Evolutionary conservation across 768 basidiomycete species (phyloP), one percentile per base, ranked within the genome.

Genomic region (Phlebiopsis flavidoalba): DNA sequence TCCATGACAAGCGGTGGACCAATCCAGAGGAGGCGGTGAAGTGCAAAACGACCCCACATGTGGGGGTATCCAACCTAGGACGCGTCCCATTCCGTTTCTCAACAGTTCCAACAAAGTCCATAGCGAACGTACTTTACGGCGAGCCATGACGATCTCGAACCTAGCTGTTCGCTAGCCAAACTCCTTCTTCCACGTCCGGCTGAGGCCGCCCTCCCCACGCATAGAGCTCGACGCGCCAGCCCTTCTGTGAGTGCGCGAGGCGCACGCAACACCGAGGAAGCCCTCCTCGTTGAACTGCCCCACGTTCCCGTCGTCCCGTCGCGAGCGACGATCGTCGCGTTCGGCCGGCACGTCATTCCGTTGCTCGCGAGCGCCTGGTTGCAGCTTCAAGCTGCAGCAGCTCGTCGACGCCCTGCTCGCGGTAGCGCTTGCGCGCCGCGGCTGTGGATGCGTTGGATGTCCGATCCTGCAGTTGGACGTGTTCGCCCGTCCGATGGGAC

Each of bases 341-440:
- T 83, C 11, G 75, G 67, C n/a, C 0, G 86, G 86, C 1, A 83
- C 85, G 0, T 80, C 76, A 63, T n/a, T 92, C 89, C 7, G 82
- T n/a, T 80, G 48, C 83, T 84, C 10, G 88, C 86, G 55, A 98
- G 77, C 11, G 88, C 88, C 70, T 95, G 93, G 65, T n/a, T 95
- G 87, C 33, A 98, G 79, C 71, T 98, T 97, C n/a, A 60, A 98
- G 79, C 73, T 97, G 95, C 53, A 98, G 75, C 24, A 97, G 80
- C 74, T 98, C 95, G 71, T 98, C 95, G 2, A 98, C 95, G 11
- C 93, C 94, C 73, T 98, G 95, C 69, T 95, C 93, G 59, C 91
- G 83, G 69, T 87, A 93, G 37, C 85, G 82, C 58, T 86, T 73
- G 37, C 83, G 81, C 33, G 69, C 67, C 11, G 56, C 46, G 26